phyloP scores from a whole-genome alignment of 495 filamentous ascomycete genomes.

The Neurospora sp. region DNA sequence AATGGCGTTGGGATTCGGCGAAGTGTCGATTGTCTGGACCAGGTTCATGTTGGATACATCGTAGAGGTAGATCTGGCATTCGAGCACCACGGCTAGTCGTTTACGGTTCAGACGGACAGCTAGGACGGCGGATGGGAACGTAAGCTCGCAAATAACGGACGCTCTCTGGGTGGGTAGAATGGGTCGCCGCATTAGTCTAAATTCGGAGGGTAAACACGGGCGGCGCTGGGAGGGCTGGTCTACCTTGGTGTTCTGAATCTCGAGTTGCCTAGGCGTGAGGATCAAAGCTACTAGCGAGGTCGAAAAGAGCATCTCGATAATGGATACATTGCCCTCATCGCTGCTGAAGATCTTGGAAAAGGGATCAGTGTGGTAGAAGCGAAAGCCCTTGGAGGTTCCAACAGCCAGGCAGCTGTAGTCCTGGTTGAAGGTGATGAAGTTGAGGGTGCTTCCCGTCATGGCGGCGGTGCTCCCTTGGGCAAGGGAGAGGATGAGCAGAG shows the following conservation, averaged over 20 bases:
- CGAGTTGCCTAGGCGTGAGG: conserved; percentile 75
- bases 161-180: conserved; percentile 48
- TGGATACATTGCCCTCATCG: conserved; percentile 83
- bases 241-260: conserved; percentile 97
- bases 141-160: conserved; percentile 97
- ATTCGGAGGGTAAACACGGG: neutral
- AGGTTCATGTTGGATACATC: conserved; percentile 98
- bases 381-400: conserved; percentile 83
- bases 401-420: conserved; percentile 95
- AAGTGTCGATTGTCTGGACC: conserved; percentile 80
- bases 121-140: conserved; percentile 87
- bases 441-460: conserved; percentile 59
- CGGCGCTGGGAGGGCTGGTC: conserved; percentile 14
- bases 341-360: conserved; percentile 90
- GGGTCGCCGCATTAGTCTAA: conserved; percentile 1
- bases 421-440: conserved; percentile 98
- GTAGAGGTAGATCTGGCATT: conserved; percentile 94
- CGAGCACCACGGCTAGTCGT: conserved; percentile 81
- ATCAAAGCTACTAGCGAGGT: conserved; percentile 95
- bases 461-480: conserved; percentile 4
- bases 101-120: conserved; percentile 91
- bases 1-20: conserved; percentile 83
- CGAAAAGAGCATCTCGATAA: conserved; percentile 98
- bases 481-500: neutral
- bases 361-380: conserved; percentile 91